These are phyloP conservation scores for Coprinellus aureogranulatus DNA, from an alignment of 768 basidiomycete species.

Conservation along the genomic window DNA sequence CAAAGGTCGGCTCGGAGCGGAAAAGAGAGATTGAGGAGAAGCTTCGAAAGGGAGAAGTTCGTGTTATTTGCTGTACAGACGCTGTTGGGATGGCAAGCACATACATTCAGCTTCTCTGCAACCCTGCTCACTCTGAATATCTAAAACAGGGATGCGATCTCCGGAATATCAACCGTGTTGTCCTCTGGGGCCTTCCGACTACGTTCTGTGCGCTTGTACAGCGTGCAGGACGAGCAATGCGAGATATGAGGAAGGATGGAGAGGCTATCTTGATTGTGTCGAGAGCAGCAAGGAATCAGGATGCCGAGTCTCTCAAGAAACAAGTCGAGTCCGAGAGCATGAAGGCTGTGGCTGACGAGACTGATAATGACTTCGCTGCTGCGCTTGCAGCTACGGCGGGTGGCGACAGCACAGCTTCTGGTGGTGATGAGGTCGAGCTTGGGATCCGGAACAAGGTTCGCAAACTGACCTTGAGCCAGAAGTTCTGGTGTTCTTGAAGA, in stretches of 20 bases:
- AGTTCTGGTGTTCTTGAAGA: constrained; percentile 18
- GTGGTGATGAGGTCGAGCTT: too few relatives aligned
- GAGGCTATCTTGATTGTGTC: not conserved
- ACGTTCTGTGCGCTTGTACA: not conserved
- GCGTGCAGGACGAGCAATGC: not conserved
- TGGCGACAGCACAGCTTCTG: too few relatives aligned
- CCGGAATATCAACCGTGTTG: not conserved
- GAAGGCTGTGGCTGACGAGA: too few relatives aligned
- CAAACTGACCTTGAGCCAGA: constrained; percentile 18
- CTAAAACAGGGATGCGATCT: not conserved
- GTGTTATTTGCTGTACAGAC: constrained; percentile 5
- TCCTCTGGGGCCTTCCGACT: not conserved
- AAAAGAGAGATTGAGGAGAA: constrained; percentile 8
- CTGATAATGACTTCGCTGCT: too few relatives aligned
- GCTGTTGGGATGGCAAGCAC: not conserved
- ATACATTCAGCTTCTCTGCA: not conserved
- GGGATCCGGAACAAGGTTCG: too few relatives aligned
- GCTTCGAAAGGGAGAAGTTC: not conserved
- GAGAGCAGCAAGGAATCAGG: too few relatives aligned
- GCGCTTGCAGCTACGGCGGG: too few relatives aligned
- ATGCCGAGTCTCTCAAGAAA: too few relatives aligned
- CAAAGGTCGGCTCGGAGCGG: not conserved
- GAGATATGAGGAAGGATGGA: not conserved
- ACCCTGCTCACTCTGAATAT: not conserved
- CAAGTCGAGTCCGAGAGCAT: too few relatives aligned